Base-by-base conservation (phyloP, 2,329 filamentous ascomycete species). In the Alternaria tenuissima region DNA sequence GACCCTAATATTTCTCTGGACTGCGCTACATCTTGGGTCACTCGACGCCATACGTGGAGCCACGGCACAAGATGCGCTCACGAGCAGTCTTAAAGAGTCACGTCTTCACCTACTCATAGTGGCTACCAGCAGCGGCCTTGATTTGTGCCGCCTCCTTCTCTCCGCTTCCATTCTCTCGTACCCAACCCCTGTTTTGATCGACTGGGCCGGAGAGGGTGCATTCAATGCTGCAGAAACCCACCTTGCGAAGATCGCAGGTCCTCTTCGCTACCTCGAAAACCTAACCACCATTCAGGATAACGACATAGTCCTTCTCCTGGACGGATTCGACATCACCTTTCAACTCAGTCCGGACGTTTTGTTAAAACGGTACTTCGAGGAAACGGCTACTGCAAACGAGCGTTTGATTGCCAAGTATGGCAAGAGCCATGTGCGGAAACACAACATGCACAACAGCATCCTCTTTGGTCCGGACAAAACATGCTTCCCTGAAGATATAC, bases 41-140 rank as follows among this genome's bases (percentile, higher is more conserved):
- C 24, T 54, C 52, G n/a, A 46, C 22, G 32, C 28, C 39, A 36
- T 36, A 54, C 51, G n/a, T 20, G 24, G 18, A 53, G 36, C 52
- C 14, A 41, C 39, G n/a, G 20, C 6, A 54, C 39, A 54, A 18
- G 26, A 32, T 42, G 28, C 52, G 18, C 52, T 46, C 42, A 36
- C 39, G 7, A n/a, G 39, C 41, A 36, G 38, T 12, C 36, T 36
- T 16, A 44, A 46, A 36, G 39, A 46, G 34, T 32, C 52, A 9
- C 52, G 52, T 36, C 41, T 54, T 36, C 52, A 54, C 41, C 20
- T 54, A n/a, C 28, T 54, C 8, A 22, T 54, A n/a, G 39, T 54
- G 12, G 52, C 52, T 22, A 54, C 52, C 12, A 54, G 41, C 30
- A 54, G 52, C 11, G 52, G 52, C 20, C 52, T 54, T 7, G 52